These are phyloP conservation scores for Fraxinus floribunda DNA, from an alignment of 305 asterid species.

Conservation along the genomic window DNA sequence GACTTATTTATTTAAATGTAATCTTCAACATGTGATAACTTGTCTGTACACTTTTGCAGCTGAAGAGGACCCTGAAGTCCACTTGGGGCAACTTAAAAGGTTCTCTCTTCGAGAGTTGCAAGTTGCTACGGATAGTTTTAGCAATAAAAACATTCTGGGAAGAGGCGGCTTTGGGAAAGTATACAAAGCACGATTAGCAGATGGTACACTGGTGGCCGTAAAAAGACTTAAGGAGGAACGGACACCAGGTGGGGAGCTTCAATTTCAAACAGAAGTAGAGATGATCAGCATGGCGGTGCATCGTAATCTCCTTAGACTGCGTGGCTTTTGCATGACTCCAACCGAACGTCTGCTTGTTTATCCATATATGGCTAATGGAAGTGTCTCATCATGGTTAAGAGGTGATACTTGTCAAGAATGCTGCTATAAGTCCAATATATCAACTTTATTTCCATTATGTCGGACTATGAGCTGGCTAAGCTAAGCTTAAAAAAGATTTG, in stretches of 20 bases:
- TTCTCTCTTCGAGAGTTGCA: constrained; percentile 57
- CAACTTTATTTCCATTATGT: background rate
- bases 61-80: constrained; percentile 72
- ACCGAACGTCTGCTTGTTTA: constrained; percentile 58
- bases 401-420: constrained; percentile 30
- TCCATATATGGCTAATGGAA: constrained; percentile 67
- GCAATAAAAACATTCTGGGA: constrained; percentile 62
- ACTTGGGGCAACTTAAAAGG: constrained; percentile 59
- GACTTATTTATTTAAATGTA: background rate
- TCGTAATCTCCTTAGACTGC: constrained; percentile 56
- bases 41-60: constrained; percentile 37
- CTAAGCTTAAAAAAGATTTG: background rate
- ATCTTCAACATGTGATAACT: constrained; percentile 1
- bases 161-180: constrained; percentile 70
- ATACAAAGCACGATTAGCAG: constrained; percentile 58
- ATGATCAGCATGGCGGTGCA: constrained; percentile 70
- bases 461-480: background rate
- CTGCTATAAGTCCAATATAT: background rate
- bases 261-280: constrained; percentile 65
- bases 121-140: constrained; percentile 63
- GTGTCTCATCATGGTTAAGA: constrained; percentile 66
- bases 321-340: constrained; percentile 64
- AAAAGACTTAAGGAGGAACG: constrained; percentile 66
- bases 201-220: constrained; percentile 60
- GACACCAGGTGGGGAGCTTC: constrained; percentile 71